phyloP scores from a whole-genome alignment of 805 yeast genomes.

The Saturnispora sekii region DNA sequence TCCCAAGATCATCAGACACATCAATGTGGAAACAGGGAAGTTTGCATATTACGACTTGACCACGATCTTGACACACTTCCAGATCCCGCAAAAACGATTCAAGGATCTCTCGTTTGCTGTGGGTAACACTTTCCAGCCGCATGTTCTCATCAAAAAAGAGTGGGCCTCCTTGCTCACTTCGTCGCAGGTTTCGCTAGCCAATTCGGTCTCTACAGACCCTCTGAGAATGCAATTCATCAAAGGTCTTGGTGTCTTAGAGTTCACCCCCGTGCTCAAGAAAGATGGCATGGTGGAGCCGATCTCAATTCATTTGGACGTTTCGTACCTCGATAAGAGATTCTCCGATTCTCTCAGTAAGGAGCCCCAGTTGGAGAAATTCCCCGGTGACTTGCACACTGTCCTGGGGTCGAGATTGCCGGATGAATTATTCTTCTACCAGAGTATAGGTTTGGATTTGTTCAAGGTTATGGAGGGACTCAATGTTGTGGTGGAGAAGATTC shows the following conservation, averaged over 20 bases:
- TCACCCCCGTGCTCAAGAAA: slow-evolving; percentile 61
- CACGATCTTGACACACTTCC: too few species aligned
- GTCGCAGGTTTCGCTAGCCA: too few species aligned
- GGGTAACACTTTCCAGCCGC: slow-evolving; percentile 70
- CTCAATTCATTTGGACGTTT: slow-evolving; percentile 14
- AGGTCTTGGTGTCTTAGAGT: slow-evolving; percentile 60
- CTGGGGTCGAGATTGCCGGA: slow-evolving; percentile 80
- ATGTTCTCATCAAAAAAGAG: slow-evolving; percentile 34
- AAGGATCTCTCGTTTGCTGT: slow-evolving; percentile 67
- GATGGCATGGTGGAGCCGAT: slow-evolving; percentile 63
- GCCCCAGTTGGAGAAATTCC: slow-evolving; percentile 32
- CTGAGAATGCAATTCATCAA: slow-evolving; percentile 44
- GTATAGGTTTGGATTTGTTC: slow-evolving; percentile 62
- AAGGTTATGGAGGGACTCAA: slow-evolving; percentile 59
- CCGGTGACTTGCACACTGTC: slow-evolving; percentile 73
- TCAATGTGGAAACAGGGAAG: slow-evolving; percentile 57
- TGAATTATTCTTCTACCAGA: slow-evolving; percentile 72
- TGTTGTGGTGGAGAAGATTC: slow-evolving; percentile 51
- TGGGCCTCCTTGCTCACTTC: neutral
- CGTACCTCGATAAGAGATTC: slow-evolving; percentile 14
- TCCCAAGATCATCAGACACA: slow-evolving; percentile 62
- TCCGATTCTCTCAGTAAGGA: neutral
- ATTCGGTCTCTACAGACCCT: slow-evolving; percentile 31
- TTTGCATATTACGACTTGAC: slow-evolving; percentile 56
- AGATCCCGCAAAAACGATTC: slow-evolving; percentile 54